These are phyloP conservation scores for Mallotus repandus DNA, from an alignment of 441 rosid species.

Conservation along the genomic window DNA sequence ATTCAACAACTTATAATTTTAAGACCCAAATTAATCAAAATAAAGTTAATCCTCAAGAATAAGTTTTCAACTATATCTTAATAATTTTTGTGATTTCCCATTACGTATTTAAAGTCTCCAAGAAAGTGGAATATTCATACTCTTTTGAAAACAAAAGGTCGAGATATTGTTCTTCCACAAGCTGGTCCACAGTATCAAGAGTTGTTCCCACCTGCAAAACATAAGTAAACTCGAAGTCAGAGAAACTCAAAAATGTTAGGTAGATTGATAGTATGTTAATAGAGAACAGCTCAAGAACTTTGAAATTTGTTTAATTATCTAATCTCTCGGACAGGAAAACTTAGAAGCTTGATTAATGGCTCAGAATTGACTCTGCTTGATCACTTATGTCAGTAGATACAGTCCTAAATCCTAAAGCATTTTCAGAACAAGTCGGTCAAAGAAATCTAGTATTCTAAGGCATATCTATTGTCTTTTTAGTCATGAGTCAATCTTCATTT, in stretches of 20 bases:
- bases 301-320: neutral
- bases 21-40: conserved; percentile 7
- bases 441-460: neutral
- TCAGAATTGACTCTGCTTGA: too few species aligned
- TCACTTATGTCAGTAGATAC: too few species aligned
- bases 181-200: conserved; percentile 67
- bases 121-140: conserved; percentile 41
- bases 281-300: neutral
- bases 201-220: conserved; percentile 52
- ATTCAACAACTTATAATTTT: neutral
- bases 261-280: neutral
- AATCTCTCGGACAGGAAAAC: conserved; percentile 3
- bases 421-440: too few species aligned
- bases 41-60: neutral
- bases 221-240: neutral
- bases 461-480: too few species aligned
- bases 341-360: neutral
- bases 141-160: conserved; percentile 61
- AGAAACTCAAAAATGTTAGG: neutral
- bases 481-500: neutral
- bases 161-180: conserved; percentile 68
- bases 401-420: too few species aligned
- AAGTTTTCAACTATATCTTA: neutral
- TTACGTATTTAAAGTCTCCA: neutral
- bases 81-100: conserved; percentile 6